Conservation (phyloP, 23 red algal species). For the Gracilariopsis chorda region DNA sequence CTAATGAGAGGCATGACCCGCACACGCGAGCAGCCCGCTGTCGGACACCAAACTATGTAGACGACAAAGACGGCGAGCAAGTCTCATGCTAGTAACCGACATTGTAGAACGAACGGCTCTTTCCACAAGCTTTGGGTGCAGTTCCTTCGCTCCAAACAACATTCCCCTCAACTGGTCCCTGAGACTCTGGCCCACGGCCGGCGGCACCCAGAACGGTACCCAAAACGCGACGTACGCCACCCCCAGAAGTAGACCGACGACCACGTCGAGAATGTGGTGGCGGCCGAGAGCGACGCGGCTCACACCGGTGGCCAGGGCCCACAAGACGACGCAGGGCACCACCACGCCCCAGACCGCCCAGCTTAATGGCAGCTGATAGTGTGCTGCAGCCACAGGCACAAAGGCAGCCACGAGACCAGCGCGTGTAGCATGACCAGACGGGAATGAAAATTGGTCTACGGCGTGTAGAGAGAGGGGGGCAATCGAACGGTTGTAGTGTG, state of each 20-base stretch:
- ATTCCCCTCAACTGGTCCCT: constrained; percentile 4
- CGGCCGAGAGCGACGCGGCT: constrained; percentile 71
- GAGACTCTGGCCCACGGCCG: neutral
- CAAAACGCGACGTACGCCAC: constrained; percentile 30
- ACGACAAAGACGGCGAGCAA: neutral
- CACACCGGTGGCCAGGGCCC: constrained; percentile 31
- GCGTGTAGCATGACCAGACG: constrained; percentile 76
- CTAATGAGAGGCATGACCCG: too few relatives aligned
- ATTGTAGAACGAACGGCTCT: neutral
- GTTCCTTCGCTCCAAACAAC: neutral
- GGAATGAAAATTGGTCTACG: constrained; percentile 83
- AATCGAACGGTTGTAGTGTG: constrained; percentile 63
- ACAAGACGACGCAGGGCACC: constrained; percentile 1
- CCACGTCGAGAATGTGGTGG: constrained; percentile 73
- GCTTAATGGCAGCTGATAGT: neutral
- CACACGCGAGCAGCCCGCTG: too few relatives aligned
- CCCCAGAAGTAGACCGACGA: constrained; percentile 60
- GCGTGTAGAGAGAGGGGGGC: constrained; percentile 45
- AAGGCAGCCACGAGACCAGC: constrained; percentile 39
- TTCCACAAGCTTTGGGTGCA: neutral
- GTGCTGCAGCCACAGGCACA: neutral
- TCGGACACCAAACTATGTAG: too few relatives aligned
- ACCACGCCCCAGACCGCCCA: neutral
- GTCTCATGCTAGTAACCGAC: neutral
- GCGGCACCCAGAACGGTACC: constrained; percentile 42